Conservation (phyloP, 305 asterid genomes). For the Nicotiana rustica region DNA sequence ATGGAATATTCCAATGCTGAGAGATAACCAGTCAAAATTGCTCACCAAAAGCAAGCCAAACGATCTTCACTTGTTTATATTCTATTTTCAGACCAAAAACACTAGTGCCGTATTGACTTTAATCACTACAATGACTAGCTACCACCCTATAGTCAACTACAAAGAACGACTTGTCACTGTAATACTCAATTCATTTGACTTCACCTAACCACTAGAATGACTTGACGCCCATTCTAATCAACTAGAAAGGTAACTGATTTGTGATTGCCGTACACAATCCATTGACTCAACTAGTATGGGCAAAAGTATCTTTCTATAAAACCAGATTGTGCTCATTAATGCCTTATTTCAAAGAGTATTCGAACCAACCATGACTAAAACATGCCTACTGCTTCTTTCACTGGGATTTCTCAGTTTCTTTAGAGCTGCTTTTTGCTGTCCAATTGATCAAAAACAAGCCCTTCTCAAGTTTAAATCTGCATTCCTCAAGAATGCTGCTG, state of each 20-base stretch:
- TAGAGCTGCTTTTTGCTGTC: slow-evolving; percentile 21
- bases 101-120: neutral
- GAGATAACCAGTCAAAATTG: neutral
- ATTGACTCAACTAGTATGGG: neutral
- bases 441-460: slow-evolving; percentile 28
- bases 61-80: neutral
- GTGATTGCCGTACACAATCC: neutral
- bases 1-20: neutral
- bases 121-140: neutral
- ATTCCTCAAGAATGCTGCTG: neutral
- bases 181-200: slow-evolving; percentile 1
- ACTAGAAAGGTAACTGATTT: neutral
- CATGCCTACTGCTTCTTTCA: neutral
- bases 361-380: neutral
- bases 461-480: slow-evolving; percentile 32
- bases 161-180: neutral
- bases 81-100: neutral
- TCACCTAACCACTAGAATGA: neutral
- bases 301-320: neutral
- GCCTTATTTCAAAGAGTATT: neutral
- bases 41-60: neutral
- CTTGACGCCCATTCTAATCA: neutral
- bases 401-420: slow-evolving; percentile 15
- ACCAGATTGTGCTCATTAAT: neutral
- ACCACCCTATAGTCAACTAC: neutral